Evolutionary conservation across 441 rosid species (phyloP), one percentile per base, ranked within the genome.

Genomic region (Adansonia gregorii): DNA sequence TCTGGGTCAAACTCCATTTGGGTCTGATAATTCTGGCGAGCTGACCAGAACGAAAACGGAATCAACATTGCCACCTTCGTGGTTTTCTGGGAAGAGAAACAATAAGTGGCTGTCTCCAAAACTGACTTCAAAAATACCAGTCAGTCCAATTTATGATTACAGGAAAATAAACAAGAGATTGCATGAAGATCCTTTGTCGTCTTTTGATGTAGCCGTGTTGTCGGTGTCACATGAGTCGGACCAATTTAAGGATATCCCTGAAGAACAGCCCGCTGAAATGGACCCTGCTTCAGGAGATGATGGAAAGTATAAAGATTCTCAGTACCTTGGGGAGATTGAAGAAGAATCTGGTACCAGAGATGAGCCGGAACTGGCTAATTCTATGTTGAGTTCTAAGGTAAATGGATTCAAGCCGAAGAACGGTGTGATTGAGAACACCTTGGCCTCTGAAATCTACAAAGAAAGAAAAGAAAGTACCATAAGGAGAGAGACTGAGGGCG

Each of bases 401-500:
- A 81, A 81, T 68, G 82, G 82, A 60, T 60, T 78, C 54, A 56
- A 45, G 66, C 20, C 24, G 31, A 71, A 77, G 43, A 67, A 69
- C 45, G 56, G 59, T 58, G 65, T 54, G 65, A 41, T 35, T 67
- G 82, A 79, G 73, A 81, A 80, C 65, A 80, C 82, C 58, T 82
- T 85, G 58, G 82, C 80, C 73, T 81, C 87, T 39, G 86, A 74
- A 77, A 77, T 87, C 58, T 59, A 77, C 71, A 82, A 79, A 43
- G 88, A 82, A 35, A 56, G 11, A 17, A 89, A 85, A 79, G 91
- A 84, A 65, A 88, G 92, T 80, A 92, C 93, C 19, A 90, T 88
- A 81, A 84, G 87, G 83, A 86, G 93, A 82, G 93, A 90, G 80
- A 86, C 92, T 0, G 93, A 90, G 81, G 90, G 93, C 2, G 92